Conservation (phyloP, 2,329 filamentous ascomycete genomes). For the Coleophoma crateriformis region DNA sequence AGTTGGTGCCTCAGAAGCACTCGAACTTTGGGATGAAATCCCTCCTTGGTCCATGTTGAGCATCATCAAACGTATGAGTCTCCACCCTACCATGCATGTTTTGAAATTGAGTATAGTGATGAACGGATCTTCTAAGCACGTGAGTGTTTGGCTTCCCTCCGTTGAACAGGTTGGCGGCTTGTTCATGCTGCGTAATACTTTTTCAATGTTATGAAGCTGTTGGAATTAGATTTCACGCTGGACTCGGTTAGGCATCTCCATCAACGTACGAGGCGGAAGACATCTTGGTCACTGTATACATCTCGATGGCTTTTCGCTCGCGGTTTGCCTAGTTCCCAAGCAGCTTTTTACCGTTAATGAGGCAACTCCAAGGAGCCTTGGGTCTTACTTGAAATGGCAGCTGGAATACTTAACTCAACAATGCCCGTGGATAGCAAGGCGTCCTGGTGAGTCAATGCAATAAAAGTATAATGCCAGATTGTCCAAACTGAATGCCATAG, state of each 20-base stretch:
- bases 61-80: not conserved
- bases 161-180: not conserved
- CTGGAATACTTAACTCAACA: not conserved
- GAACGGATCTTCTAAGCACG: constrained; percentile 1
- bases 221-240: not conserved
- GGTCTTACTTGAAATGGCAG: not conserved
- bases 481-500: not conserved
- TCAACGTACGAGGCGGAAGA: not conserved
- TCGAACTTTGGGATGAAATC: not conserved
- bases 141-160: not conserved
- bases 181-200: not conserved
- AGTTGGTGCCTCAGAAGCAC: not conserved
- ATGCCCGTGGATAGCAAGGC: not conserved
- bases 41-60: not conserved
- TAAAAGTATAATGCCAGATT: not conserved
- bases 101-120: not conserved
- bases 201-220: not conserved
- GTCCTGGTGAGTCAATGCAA: constrained; percentile 1
- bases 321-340: constrained; percentile 1
- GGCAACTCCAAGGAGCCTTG: not conserved
- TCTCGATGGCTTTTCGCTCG: not conserved
- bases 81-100: not conserved
- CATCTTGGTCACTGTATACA: not conserved
- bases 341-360: not conserved
- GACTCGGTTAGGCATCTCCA: not conserved